A percentile compares a stretch with the other conserved stretches of the same genome.
Evolutionary conservation across 2,329 filamentous ascomycete species (phyloP).

Genomic region (Periconia digitata): DNA sequence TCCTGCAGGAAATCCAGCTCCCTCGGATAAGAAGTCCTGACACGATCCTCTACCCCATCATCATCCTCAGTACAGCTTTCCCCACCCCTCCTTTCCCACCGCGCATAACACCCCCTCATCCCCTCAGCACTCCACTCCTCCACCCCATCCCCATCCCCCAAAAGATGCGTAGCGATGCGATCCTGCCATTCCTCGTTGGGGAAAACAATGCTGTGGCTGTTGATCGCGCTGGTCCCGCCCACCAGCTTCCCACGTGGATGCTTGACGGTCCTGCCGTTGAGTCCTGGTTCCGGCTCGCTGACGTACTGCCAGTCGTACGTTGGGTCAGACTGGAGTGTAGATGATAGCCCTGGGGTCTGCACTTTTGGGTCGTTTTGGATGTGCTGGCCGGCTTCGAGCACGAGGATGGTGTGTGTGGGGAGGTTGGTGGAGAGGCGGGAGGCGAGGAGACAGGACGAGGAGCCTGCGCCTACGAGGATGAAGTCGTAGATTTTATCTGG

Average conservation of each 20-base stretch:
- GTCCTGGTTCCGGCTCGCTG: conserved; percentile 12
- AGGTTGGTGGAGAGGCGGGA: conserved; percentile 19
- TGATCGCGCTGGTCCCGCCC: conserved; percentile 22
- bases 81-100: conserved; percentile 17
- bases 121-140: background rate
- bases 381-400: conserved; percentile 21
- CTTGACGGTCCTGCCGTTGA: conserved; percentile 15
- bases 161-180: conserved; percentile 14
- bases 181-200: conserved; percentile 22
- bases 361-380: conserved; percentile 17
- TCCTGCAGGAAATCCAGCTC: conserved; percentile 16
- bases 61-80: conserved; percentile 2
- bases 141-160: conserved; percentile 9
- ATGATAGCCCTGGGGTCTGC: conserved; percentile 14
- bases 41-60: conserved; percentile 5
- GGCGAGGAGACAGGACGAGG: conserved; percentile 19
- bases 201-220: conserved; percentile 22
- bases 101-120: conserved; percentile 17
- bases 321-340: conserved; percentile 10
- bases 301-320: conserved; percentile 16
- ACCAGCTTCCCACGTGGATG: conserved; percentile 21
- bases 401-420: conserved; percentile 13
- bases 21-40: conserved; percentile 16
- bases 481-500: conserved; percentile 14
- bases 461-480: conserved; percentile 18